Evolutionary conservation across 2,329 filamentous ascomycete species (phyloP), one percentile per base, ranked within the genome.

Genomic region (Aspergillus piperis): DNA sequence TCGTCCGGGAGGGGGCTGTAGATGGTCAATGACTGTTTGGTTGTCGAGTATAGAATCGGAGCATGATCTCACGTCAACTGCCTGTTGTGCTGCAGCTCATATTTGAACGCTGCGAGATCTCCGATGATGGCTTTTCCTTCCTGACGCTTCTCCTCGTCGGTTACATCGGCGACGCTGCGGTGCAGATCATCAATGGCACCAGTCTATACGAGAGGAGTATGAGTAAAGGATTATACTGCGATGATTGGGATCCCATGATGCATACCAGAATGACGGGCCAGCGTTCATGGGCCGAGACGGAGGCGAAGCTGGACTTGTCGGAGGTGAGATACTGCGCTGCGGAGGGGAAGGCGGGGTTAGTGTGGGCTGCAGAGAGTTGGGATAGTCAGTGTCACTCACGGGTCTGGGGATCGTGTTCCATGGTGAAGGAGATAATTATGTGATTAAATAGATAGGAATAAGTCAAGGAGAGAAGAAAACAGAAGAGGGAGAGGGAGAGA

Each of bases 121-220:
- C 90, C 87, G 44, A 96, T 84, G 62, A 99, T 92, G 68, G 81
- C 82, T 81, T 97, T 97, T 70, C 95, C 95, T 76, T 98, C 95
- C 23, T 85, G 84, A 36, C 83, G 77, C 72, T 89, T 90, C 61
- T 86, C 77, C 8, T 74, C 70, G 8, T 87, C 77, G 54, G 91
- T 86, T 38, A 78, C 70, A 36, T 74, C 66, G 25, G 68, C 70
- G 4, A 79, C 72, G 2, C 75, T 76, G 15, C 90, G 90, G 79
- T 96, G 92, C n/a, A 96, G 84, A 75, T 98, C 94, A 74, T 99
- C 94, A 71, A 99, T 95, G 58, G 90, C 91, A 73, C 92, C 87
- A 15, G 95, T 98, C 91, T 96, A 63, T 23, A 5, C 10, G 47
- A 3, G 25, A 4, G 17, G 30, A 32, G 6, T 49, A 30, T 70